These are phyloP conservation scores for Scheffersomyces illinoinensis DNA, from an alignment of 1,139 yeast genomes.

Conservation along the genomic window DNA sequence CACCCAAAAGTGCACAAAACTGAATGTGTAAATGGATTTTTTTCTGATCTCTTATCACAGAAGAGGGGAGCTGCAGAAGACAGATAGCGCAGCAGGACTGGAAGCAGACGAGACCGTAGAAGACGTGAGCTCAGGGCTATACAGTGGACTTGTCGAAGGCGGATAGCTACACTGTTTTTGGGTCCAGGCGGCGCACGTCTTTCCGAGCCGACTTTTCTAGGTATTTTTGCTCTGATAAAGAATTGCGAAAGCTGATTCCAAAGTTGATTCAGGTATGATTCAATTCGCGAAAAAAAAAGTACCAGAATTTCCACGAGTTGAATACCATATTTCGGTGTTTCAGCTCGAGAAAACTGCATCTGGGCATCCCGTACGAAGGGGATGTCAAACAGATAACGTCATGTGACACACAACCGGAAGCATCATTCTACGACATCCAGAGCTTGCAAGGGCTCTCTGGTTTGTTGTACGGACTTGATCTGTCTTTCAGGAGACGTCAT, in stretches of 20 bases:
- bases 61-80: constrained; percentile 1
- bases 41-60: neutral
- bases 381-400: neutral
- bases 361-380: neutral
- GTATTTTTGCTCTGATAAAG: neutral
- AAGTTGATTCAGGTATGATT: neutral
- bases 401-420: neutral
- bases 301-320: neutral
- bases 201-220: too few relatives aligned
- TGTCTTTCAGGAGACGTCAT: too few relatives aligned
- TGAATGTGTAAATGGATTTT: neutral
- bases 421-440: too few relatives aligned
- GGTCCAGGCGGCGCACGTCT: too few relatives aligned
- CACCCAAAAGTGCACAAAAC: neutral
- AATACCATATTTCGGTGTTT: neutral
- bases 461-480: too few relatives aligned
- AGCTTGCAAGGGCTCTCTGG: too few relatives aligned
- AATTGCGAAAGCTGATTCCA: neutral
- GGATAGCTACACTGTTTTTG: too few relatives aligned
- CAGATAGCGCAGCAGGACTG: neutral
- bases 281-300: neutral
- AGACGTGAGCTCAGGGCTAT: neutral
- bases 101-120: neutral
- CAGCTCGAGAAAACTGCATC: neutral
- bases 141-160: too few relatives aligned